These are phyloP conservation scores for Nectriaceae sp. DNA, from an alignment of 2,329 filamentous ascomycete genomes.

Conservation along the genomic window DNA sequence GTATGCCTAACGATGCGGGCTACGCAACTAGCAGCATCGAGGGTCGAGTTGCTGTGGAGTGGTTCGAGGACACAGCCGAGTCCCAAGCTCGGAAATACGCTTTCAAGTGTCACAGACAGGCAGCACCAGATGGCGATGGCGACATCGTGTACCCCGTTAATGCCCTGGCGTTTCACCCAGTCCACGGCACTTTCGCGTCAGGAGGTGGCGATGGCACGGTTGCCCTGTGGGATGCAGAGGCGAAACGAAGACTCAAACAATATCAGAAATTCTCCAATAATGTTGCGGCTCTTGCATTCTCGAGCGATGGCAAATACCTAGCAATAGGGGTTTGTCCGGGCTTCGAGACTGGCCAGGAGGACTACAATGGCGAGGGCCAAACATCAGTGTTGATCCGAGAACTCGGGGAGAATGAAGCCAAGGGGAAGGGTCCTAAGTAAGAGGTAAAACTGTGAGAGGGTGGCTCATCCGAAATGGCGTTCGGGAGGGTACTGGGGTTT, in stretches of 20 bases:
- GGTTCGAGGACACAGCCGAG: slow-evolving; percentile 88
- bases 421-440: slow-evolving; percentile 76
- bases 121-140: slow-evolving; percentile 60
- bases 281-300: slow-evolving; percentile 78
- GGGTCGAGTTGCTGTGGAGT: slow-evolving; percentile 93
- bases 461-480: slow-evolving; percentile 33
- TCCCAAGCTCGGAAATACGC: slow-evolving; percentile 94
- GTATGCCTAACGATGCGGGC: slow-evolving; percentile 95
- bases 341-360: slow-evolving; percentile 84
- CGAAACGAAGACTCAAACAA: slow-evolving; percentile 85
- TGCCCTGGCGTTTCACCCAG: slow-evolving; percentile 82
- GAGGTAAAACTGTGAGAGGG: slow-evolving; percentile 7
- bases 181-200: slow-evolving; percentile 82
- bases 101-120: slow-evolving; percentile 95
- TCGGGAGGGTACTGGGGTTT: slow-evolving; percentile 28
- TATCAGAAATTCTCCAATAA: slow-evolving; percentile 83
- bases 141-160: slow-evolving; percentile 93
- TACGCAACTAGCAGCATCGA: slow-evolving; percentile 94
- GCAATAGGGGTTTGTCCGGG: slow-evolving; percentile 83
- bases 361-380: slow-evolving; percentile 70
- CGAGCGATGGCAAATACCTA: slow-evolving; percentile 72
- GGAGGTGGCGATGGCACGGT: slow-evolving; percentile 90
- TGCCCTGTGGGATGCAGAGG: slow-evolving; percentile 89
- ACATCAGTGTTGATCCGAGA: slow-evolving; percentile 82
- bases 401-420: slow-evolving; percentile 83